Percentiles rank a stretch among this genome's conserved stretches.
Evolutionary conservation across 345 rosid genomes (phyloP).

Genomic region (Cardamine resedifolia): DNA sequence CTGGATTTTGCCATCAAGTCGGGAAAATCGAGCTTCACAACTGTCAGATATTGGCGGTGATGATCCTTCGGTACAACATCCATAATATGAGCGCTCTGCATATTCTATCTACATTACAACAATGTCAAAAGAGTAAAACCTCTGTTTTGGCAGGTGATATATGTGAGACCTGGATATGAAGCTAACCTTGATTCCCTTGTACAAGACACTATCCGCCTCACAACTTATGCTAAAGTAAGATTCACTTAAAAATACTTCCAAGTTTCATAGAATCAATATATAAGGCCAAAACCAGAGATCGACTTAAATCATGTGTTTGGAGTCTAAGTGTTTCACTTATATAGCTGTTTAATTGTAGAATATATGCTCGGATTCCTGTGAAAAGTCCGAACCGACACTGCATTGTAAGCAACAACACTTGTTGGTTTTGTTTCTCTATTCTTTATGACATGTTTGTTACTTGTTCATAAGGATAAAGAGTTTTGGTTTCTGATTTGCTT

Average conservation of each 20-base stretch:
- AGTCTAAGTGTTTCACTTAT: neutral
- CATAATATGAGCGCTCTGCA: neutral
- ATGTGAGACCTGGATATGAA: conserved; percentile 76
- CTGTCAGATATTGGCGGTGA: conserved; percentile 74
- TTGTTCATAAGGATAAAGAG: neutral
- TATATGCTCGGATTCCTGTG: conserved; percentile 71
- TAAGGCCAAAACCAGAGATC: too few relatives aligned
- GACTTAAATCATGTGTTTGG: neutral
- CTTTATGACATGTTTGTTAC: conserved; percentile 8
- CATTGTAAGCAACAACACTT: conserved; percentile 53
- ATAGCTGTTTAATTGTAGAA: conserved; percentile 43
- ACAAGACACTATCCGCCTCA: conserved; percentile 70
- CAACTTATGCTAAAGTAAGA: conserved; percentile 49
- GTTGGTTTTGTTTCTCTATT: neutral
- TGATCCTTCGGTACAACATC: conserved; percentile 59
- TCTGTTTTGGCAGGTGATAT: conserved; percentile 61
- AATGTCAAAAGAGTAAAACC: neutral
- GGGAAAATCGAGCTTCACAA: conserved; percentile 33
- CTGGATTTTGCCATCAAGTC: conserved; percentile 65
- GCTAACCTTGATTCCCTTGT: conserved; percentile 77
- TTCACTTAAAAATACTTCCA: too few relatives aligned
- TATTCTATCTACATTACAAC: neutral
- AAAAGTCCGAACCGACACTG: conserved; percentile 56
- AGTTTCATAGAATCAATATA: too few relatives aligned
- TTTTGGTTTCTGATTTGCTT: conserved; percentile 6